Base-by-base conservation (phyloP, 768 basidiomycete species). In the Rhodotorula toruloides region DNA sequence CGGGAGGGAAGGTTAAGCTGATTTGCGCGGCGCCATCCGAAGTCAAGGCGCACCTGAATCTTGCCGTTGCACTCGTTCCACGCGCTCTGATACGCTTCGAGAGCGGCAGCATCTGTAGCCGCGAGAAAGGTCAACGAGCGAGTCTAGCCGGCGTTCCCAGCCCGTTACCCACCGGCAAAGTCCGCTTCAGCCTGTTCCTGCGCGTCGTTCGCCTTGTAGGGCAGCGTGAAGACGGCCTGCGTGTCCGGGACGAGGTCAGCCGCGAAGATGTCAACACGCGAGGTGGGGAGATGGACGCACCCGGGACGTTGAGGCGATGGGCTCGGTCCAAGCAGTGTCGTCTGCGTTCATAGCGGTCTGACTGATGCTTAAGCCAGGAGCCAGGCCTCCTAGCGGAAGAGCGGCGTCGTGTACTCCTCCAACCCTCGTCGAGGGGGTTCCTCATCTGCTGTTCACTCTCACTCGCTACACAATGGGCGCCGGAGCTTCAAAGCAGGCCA, bases 171-270 rank as follows among this genome's bases (percentile, higher is more conserved):
- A 53, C 60, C 40, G 52, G 40, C n/a, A 43, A 54, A 52, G 4
- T 29, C 34, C 2, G 46, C 42, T 6, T 31, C 22, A 8, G 19
- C 48, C 2, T 40, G 19, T 0, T 34, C 39, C 2, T 5, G 11
- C 7, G 29, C 31, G 0, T 37, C 32, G 2, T 12, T 29, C 11
- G 58, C 48, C 37, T 64, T 71, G 63, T 67, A 59, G 0, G 70
- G 36, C 25, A 71, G 59, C 1, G 65, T 64, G n/a, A 61, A 54
- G 36, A 71, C 58, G 14, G 62, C 70, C 70, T 71, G 54, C 9
- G 11, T 14, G 17, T 13, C 10, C 2, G 21, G 16, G 8, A 4
- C 12, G 32, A 36, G 34, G 44, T 63, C 52, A 54, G 47, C 16
- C n/a, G n/a, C n/a, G n/a, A n/a, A n/a, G n/a, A 19, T 22, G 46